phyloP scores from a whole-genome alignment of 106 monocot species.

The Dendrobium catenatum region DNA sequence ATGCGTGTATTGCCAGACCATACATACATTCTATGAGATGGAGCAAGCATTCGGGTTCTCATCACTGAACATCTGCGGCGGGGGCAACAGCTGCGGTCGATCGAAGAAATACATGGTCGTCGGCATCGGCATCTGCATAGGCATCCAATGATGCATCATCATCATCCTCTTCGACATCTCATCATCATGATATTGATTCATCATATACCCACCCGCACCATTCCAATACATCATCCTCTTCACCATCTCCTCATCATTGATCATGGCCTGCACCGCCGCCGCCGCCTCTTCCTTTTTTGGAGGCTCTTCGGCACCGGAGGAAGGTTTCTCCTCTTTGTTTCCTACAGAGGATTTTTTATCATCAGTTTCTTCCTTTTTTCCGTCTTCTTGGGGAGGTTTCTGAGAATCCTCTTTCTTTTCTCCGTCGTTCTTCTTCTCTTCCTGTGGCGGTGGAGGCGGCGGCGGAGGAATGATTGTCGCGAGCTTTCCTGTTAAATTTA shows the following conservation, averaged over 20 bases:
- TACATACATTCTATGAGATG: slow-evolving; percentile 26
- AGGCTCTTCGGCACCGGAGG: slow-evolving; percentile 7
- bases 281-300: slow-evolving; percentile 6
- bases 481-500: slow-evolving; percentile 35
- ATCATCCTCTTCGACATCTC: slow-evolving; percentile 12
- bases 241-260: slow-evolving; percentile 31
- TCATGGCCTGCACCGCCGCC: neutral
- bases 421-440: slow-evolving; percentile 27
- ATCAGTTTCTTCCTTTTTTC: slow-evolving; percentile 23
- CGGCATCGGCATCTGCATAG: neutral
- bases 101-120: slow-evolving; percentile 38
- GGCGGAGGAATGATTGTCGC: slow-evolving; percentile 66
- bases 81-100: slow-evolving; percentile 28
- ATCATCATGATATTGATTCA: neutral
- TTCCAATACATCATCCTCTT: slow-evolving; percentile 68
- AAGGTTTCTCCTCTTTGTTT: slow-evolving; percentile 10
- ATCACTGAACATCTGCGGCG: slow-evolving; percentile 91
- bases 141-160: slow-evolving; percentile 7
- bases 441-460: slow-evolving; percentile 18
- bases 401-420: slow-evolving; percentile 8
- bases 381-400: neutral
- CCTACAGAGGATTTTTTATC: slow-evolving; percentile 5
- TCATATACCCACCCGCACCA: slow-evolving; percentile 1
- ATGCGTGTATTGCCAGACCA: too few relatives aligned
- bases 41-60: slow-evolving; percentile 96